Evolutionary conservation across 495 filamentous ascomycete genomes (phyloP).

Genomic region (Barbatosphaeria neglecta): DNA sequence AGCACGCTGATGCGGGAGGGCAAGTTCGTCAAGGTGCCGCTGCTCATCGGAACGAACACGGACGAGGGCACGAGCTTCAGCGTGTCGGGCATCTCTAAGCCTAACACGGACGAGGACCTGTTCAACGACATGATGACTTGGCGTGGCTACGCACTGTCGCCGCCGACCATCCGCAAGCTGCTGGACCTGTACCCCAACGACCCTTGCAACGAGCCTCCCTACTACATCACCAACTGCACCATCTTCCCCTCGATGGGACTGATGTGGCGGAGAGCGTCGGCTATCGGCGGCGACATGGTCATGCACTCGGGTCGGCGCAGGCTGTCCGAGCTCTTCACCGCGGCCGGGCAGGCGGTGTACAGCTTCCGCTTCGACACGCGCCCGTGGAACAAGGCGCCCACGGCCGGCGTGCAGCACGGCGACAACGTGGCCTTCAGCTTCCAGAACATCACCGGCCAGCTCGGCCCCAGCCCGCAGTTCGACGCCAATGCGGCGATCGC

Average conservation of each 20-base stretch:
- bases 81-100: slow-evolving; percentile 3
- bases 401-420: slow-evolving; percentile 43
- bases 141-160: slow-evolving; percentile 18
- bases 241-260: slow-evolving; percentile 32
- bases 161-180: slow-evolving; percentile 21
- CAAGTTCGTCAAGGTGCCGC: slow-evolving; percentile 23
- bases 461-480: slow-evolving; percentile 37
- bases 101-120: slow-evolving; percentile 15
- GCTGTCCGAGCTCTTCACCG: slow-evolving; percentile 42
- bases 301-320: slow-evolving; percentile 47
- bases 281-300: slow-evolving; percentile 40
- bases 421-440: slow-evolving; percentile 51
- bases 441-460: slow-evolving; percentile 39
- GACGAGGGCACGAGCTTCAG: slow-evolving; percentile 32
- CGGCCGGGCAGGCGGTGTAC: slow-evolving; percentile 36
- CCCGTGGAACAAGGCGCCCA: slow-evolving; percentile 21
- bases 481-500: slow-evolving; percentile 34
- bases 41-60: slow-evolving; percentile 47
- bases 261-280: slow-evolving; percentile 41
- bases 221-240: slow-evolving; percentile 27
- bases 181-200: slow-evolving; percentile 39
- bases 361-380: slow-evolving; percentile 52
- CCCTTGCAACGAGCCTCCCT: slow-evolving; percentile 30
- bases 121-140: slow-evolving; percentile 18
- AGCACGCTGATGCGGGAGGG: slow-evolving; percentile 4